Evolutionary conservation across 2,329 filamentous ascomycete species (phyloP), one percentile per base, ranked within the genome.

Genomic region (Colletotrichum sp.): DNA sequence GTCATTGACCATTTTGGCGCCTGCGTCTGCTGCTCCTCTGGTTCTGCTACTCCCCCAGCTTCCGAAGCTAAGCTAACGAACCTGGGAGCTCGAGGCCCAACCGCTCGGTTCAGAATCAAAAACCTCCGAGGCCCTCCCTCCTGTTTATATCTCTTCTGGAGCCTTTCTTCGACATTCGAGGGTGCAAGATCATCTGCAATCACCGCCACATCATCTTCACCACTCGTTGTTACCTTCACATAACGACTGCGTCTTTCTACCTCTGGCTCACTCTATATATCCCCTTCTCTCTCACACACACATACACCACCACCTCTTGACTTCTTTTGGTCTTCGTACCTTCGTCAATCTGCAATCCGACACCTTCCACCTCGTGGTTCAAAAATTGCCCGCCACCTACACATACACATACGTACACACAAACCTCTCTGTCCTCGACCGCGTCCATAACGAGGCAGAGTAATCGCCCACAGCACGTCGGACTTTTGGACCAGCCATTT

Each of bases 51-150:
- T 18, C 55, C 63, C 72, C 72, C 57, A 72, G 72, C 57, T 67
- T 24, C 69, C 63, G 62, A 75, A 72, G 72, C 69, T 72, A 75
- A 72, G 72, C 72, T 75, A 67, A 63, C 68, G 69, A 64, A 63
- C 52, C 44, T 39, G 52, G 60, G 44, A 72, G 63, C 63, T 72
- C 69, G 52, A 75, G 72, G 72, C 72, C 63, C 63, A 75, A 75
- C 72, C 72, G 57, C 63, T 75, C 39, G 72, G 72, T 75, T 72
- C 72, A 63, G 55, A 72, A 57, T 75, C 72, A 75, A 75, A 75
- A 75, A 63, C 69, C 69, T 75, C 69, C 69, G 69, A 75, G 63
- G 72, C 69, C 72, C 69, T 75, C 67, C 49, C 26, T 55, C 32
- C 52, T 68, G 30, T 67, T 63, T 72, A 63, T 60, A 30, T 24